phyloP scores from a whole-genome alignment of 2,329 filamentous ascomycete genomes.

The Aspergillus alliaceus region DNA sequence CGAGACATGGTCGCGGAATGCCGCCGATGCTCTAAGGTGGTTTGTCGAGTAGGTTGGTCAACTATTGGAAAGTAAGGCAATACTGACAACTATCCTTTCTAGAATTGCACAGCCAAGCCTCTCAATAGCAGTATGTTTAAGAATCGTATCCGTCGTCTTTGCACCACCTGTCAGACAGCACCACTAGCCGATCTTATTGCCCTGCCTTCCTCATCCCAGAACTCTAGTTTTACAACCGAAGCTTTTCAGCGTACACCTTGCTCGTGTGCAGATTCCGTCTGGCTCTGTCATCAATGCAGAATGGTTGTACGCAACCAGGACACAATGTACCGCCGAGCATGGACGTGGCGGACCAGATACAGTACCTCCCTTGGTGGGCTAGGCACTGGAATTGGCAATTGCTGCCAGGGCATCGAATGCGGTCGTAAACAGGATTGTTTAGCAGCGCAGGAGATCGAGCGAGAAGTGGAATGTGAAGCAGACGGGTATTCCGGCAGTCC shows the following conservation, averaged over 20 bases:
- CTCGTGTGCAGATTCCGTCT: slow-evolving; percentile 61
- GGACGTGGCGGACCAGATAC: slow-evolving; percentile 88
- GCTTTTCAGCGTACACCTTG: slow-evolving; percentile 58
- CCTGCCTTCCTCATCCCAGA: slow-evolving; percentile 11
- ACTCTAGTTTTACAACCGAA: slow-evolving; percentile 47
- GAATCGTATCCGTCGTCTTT: slow-evolving; percentile 78
- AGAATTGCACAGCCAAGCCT: slow-evolving; percentile 90
- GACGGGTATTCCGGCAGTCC: slow-evolving; percentile 54
- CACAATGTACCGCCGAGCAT: slow-evolving; percentile 65
- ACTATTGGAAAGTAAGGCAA: not conserved
- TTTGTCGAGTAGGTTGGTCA: slow-evolving; percentile 70
- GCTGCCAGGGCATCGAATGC: slow-evolving; percentile 83
- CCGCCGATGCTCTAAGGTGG: slow-evolving; percentile 70
- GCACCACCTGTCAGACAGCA: slow-evolving; percentile 69
- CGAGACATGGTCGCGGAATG: slow-evolving; percentile 85
- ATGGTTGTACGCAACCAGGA: slow-evolving; percentile 62
- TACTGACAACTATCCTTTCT: slow-evolving; percentile 14
- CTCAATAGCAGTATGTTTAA: slow-evolving; percentile 67
- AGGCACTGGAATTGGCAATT: slow-evolving; percentile 84
- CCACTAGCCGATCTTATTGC: slow-evolving; percentile 54
- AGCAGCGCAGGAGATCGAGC: slow-evolving; percentile 73
- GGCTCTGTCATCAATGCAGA: slow-evolving; percentile 84
- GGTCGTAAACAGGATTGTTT: slow-evolving; percentile 75
- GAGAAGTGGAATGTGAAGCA: slow-evolving; percentile 84
- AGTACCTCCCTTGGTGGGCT: slow-evolving; percentile 74